A percentile compares a stretch with the other conserved stretches of the same genome.
Conservation (phyloP, 1,139 yeast genomes). For the Candida mesenterica region DNA sequence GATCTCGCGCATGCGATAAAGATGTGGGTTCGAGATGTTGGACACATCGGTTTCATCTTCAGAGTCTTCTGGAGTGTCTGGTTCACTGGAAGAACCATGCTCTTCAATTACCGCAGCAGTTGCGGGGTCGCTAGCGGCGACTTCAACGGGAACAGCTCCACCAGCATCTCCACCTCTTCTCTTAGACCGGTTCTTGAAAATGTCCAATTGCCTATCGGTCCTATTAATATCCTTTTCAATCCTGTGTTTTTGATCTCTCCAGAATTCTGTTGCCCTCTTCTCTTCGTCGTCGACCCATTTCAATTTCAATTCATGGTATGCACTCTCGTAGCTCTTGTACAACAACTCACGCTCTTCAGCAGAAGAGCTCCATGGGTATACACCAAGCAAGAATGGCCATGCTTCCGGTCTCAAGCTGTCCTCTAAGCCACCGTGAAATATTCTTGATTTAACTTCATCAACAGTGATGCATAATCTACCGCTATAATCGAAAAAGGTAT, state of each 20-base stretch:
- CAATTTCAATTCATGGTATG: conserved; percentile 65
- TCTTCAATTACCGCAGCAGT: too few relatives aligned
- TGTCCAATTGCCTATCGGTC: conserved; percentile 74
- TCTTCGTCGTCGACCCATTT: conserved; percentile 63
- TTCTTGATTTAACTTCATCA: conserved; percentile 72
- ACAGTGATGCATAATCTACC: conserved; percentile 75
- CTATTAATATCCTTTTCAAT: conserved; percentile 93
- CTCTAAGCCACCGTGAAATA: conserved; percentile 88
- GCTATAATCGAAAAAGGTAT: conserved; percentile 70
- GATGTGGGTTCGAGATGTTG: conserved; percentile 63
- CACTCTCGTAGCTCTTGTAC: conserved; percentile 53
- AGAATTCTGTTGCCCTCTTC: conserved; percentile 63
- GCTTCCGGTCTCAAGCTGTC: conserved; percentile 63
- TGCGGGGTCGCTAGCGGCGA: not conserved
- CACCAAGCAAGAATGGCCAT: conserved; percentile 82
- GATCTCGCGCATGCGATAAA: conserved; percentile 71
- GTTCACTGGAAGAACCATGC: conserved; percentile 26
- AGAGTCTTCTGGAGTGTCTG: conserved; percentile 48
- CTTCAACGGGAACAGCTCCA: conserved; percentile 7
- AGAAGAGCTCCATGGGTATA: conserved; percentile 88
- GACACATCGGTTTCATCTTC: conserved; percentile 49
- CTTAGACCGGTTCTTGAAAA: conserved; percentile 53
- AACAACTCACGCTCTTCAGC: conserved; percentile 63
- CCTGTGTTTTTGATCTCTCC: conserved; percentile 85
- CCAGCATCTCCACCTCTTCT: conserved; percentile 7